phyloP scores from a whole-genome alignment of 768 basidiomycete species.

The Cystofilobasidium macerans region DNA sequence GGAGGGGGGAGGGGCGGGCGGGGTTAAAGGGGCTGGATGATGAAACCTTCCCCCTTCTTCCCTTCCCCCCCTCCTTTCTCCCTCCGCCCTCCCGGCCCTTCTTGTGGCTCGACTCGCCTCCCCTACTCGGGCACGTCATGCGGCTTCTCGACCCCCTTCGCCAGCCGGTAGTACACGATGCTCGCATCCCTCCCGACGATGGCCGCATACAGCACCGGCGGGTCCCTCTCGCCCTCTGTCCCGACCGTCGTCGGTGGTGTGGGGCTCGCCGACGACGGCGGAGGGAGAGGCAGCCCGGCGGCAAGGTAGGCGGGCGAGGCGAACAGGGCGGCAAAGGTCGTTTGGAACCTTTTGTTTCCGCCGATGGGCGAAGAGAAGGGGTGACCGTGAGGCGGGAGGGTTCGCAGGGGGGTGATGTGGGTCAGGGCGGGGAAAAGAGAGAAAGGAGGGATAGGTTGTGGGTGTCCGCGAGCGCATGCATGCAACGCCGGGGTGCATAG shows the following conservation, averaged over 20 bases:
- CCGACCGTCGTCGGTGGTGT: too few species aligned
- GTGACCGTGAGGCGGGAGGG: too few species aligned
- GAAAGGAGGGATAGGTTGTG: too few species aligned
- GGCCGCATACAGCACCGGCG: slow-evolving; percentile 22
- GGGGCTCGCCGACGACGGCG: background rate
- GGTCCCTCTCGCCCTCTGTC: slow-evolving; percentile 7
- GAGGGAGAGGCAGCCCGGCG: background rate
- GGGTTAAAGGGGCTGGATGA: too few species aligned
- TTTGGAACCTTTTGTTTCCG: slow-evolving; percentile 20
- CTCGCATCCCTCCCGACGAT: slow-evolving; percentile 25
- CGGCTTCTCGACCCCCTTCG: slow-evolving; percentile 25
- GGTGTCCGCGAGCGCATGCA: too few species aligned
- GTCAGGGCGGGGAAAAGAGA: background rate
- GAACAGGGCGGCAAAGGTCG: slow-evolving; percentile 15
- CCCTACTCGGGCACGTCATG: slow-evolving; percentile 27
- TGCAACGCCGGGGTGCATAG: too few species aligned
- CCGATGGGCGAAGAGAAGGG: background rate
- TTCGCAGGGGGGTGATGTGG: background rate
- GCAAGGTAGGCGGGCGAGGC: background rate
- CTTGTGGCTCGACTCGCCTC: too few species aligned
- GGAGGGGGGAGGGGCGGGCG: too few species aligned
- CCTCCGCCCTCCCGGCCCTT: too few species aligned
- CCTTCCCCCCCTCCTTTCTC: too few species aligned
- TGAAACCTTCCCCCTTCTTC: too few species aligned
- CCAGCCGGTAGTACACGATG: slow-evolving; percentile 25